phyloP scores from a whole-genome alignment of 2,329 filamentous ascomycete genomes.

The Metarhizium sp. region DNA sequence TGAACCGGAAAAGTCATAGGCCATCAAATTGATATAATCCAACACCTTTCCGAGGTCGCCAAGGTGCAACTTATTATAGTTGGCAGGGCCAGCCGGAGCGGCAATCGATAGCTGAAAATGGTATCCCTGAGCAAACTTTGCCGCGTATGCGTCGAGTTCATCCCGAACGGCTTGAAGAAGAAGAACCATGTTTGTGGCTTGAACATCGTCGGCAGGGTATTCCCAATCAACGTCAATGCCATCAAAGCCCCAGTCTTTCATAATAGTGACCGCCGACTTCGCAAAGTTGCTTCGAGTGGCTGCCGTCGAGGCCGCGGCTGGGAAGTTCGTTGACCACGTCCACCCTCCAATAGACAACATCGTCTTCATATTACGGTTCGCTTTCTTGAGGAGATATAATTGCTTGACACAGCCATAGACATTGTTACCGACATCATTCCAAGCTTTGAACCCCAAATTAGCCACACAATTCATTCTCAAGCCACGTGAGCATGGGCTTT shows the following conservation, averaged over 20 bases:
- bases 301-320: constrained; percentile 53
- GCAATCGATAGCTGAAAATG: constrained; percentile 47
- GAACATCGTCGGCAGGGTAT: constrained; percentile 24
- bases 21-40: constrained; percentile 60
- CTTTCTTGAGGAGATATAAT: constrained; percentile 66
- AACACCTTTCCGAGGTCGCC: constrained; percentile 36
- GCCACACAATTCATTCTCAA: not conserved
- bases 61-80: constrained; percentile 41
- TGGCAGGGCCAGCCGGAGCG: constrained; percentile 35
- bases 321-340: constrained; percentile 73
- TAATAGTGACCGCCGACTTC: constrained; percentile 53
- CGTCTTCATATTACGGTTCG: constrained; percentile 67
- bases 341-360: constrained; percentile 78
- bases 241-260: constrained; percentile 63
- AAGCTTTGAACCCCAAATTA: constrained; percentile 24
- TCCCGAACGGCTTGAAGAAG: constrained; percentile 34
- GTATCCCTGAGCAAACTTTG: constrained; percentile 32
- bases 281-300: constrained; percentile 59
- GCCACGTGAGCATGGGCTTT: no score
- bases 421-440: constrained; percentile 58
- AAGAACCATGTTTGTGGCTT: constrained; percentile 34
- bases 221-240: constrained; percentile 36
- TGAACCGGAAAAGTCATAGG: constrained; percentile 67
- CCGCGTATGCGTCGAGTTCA: constrained; percentile 39
- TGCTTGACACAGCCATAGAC: constrained; percentile 77